A percentile compares a stretch with the other conserved stretches of the same genome.
Conservation (phyloP, 352 stramenopile species). For the Phytophthora pseudosyringae region DNA sequence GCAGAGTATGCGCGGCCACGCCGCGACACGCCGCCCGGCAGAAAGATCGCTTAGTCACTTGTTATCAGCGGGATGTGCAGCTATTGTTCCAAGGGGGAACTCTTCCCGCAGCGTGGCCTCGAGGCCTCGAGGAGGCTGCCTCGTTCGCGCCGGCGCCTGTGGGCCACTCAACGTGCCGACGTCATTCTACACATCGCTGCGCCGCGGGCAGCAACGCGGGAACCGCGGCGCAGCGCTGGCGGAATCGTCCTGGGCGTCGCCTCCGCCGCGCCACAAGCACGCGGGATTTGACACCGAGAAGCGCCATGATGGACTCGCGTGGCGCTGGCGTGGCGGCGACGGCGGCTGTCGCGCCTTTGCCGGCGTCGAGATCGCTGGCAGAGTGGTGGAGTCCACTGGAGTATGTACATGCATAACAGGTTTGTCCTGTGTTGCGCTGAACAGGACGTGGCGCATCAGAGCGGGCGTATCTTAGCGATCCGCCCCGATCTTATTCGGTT, state of each 20-base stretch:
- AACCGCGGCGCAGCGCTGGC: neutral
- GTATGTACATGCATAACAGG: neutral
- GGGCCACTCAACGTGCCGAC: constrained; percentile 6
- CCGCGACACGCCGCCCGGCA: no score
- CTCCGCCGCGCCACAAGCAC: neutral
- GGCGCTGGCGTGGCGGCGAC: constrained; percentile 1
- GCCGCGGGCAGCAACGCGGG: constrained; percentile 3
- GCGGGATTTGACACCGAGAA: constrained; percentile 10
- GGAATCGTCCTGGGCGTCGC: constrained; percentile 3
- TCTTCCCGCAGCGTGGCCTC: neutral
- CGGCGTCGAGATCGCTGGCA: constrained; percentile 1
- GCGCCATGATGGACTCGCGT: constrained; percentile 17
- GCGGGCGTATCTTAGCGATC: constrained; percentile 5
- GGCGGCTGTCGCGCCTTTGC: neutral
- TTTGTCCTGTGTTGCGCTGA: neutral
- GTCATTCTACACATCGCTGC: constrained; percentile 2
- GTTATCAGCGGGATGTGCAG: constrained; percentile 6
- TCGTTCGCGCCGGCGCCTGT: constrained; percentile 9
- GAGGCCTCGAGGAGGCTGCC: neutral
- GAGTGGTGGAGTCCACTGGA: neutral
- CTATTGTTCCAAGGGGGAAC: constrained; percentile 17
- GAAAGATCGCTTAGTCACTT: neutral
- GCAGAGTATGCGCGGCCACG: no score
- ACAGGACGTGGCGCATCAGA: constrained; percentile 9
- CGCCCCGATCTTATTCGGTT: constrained; percentile 28